phyloP scores from a whole-genome alignment of 1,284 basidiomycete genomes.

The Blastosporella zonata region DNA sequence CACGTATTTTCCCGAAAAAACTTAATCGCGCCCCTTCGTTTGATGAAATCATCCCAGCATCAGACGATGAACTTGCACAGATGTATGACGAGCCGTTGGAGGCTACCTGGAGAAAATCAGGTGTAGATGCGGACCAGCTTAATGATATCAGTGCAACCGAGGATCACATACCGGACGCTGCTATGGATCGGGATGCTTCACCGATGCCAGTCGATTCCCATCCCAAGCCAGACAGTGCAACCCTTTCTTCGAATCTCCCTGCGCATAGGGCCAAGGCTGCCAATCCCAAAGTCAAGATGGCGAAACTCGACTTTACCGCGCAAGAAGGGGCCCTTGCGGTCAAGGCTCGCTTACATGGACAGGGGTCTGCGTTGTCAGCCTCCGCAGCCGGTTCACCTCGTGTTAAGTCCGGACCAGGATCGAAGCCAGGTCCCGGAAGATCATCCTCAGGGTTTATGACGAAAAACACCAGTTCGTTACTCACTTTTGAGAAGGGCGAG shows the following conservation, averaged over 20 bases:
- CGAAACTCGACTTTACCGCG: conserved; percentile 33
- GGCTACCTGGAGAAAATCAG: background rate
- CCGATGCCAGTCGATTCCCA: background rate
- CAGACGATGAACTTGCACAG: conserved; percentile 34
- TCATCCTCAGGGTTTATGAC: conserved; percentile 37
- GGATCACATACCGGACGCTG: background rate
- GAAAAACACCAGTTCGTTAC: conserved; percentile 43
- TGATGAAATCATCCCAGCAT: conserved; percentile 34
- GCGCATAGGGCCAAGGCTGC: conserved; percentile 44
- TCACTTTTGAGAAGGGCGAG: conserved; percentile 45
- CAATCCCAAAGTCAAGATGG: conserved; percentile 52
- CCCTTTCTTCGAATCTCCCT: conserved; percentile 26
- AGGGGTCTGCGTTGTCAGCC: conserved; percentile 12
- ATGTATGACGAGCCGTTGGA: conserved; percentile 7
- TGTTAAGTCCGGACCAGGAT: conserved; percentile 15
- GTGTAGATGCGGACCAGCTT: background rate
- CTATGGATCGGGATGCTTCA: conserved; percentile 1
- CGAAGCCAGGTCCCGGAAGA: conserved; percentile 47
- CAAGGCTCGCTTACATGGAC: conserved; percentile 41
- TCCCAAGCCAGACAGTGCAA: background rate
- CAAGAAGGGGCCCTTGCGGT: conserved; percentile 41
- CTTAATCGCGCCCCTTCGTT: conserved; percentile 23
- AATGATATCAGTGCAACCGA: background rate
- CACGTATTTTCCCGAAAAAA: conserved; percentile 14
- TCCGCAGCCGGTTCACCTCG: conserved; percentile 12